Percentiles rank a stretch among this genome's conserved stretches.
phyloP scores from a whole-genome alignment of 768 basidiomycete genomes.

The Saitozyma sp. region DNA sequence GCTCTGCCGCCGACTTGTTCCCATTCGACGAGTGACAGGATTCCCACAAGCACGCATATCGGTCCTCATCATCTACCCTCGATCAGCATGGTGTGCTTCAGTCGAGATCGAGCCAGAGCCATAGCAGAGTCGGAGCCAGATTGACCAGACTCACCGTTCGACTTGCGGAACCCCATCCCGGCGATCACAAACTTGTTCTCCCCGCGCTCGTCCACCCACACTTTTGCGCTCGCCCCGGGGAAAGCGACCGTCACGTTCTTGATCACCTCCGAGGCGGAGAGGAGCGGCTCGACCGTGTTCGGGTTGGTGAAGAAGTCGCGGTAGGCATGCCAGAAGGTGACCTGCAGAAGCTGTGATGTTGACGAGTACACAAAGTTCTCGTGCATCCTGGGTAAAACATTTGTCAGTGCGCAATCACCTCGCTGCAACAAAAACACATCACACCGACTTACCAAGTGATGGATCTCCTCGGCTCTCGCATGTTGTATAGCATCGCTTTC shows the following conservation, averaged over 20 bases:
- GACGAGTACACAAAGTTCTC: constrained; percentile 75
- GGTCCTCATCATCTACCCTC: constrained; percentile 59
- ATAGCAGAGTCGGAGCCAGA: no score
- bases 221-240: constrained; percentile 82
- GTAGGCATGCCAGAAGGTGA: constrained; percentile 94
- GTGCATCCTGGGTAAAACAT: constrained; percentile 69
- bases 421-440: not conserved
- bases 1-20: constrained; percentile 14
- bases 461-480: constrained; percentile 43
- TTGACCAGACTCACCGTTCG: constrained; percentile 32
- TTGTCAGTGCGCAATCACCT: not conserved
- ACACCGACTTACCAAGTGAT: constrained; percentile 48
- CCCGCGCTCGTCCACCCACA: constrained; percentile 60
- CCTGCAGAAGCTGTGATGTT: constrained; percentile 83
- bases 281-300: constrained; percentile 53
- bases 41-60: constrained; percentile 77
- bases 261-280: constrained; percentile 89
- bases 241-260: constrained; percentile 86
- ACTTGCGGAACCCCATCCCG: constrained; percentile 63
- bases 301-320: constrained; percentile 70
- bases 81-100: constrained; percentile 30
- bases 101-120: not conserved
- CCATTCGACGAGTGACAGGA: constrained; percentile 40
- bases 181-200: constrained; percentile 73
- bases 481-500: constrained; percentile 25